These are phyloP conservation scores for Tritrichomonas musculus DNA, from an alignment of 208 protist genomes.

Conservation along the genomic window DNA sequence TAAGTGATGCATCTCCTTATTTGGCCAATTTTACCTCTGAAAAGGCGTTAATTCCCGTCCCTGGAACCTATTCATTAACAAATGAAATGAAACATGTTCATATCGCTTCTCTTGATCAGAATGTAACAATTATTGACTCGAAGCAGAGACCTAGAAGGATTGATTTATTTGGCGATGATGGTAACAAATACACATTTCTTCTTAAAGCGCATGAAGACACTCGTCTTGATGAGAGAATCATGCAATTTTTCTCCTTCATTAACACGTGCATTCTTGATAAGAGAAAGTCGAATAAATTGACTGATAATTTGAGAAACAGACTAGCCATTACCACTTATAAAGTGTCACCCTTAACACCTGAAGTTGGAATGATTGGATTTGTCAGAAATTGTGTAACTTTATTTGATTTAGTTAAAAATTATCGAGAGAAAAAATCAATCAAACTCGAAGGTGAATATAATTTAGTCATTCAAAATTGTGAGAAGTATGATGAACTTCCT, in stretches of 20 bases:
- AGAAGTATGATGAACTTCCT: not conserved
- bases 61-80: not conserved
- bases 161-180: not conserved
- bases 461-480: not conserved
- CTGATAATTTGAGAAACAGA: not conserved
- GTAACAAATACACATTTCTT: slow-evolving; percentile 2
- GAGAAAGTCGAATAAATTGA: too few species aligned
- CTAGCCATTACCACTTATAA: not conserved
- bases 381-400: slow-evolving; percentile 6
- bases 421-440: not conserved
- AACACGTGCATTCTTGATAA: not conserved
- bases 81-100: not conserved
- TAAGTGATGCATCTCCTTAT: not conserved
- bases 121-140: not conserved
- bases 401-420: not conserved
- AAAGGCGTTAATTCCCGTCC: not conserved
- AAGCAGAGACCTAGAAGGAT: slow-evolving; percentile 9
- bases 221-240: slow-evolving; percentile 1
- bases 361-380: slow-evolving; percentile 2
- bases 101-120: not conserved
- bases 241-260: slow-evolving; percentile 10
- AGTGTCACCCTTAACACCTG: not conserved
- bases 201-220: slow-evolving; percentile 27
- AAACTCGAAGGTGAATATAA: not conserved
- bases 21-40: not conserved